Evolutionary conservation across 345 rosid genomes (phyloP).

Genomic region (Microcos paniculata): DNA sequence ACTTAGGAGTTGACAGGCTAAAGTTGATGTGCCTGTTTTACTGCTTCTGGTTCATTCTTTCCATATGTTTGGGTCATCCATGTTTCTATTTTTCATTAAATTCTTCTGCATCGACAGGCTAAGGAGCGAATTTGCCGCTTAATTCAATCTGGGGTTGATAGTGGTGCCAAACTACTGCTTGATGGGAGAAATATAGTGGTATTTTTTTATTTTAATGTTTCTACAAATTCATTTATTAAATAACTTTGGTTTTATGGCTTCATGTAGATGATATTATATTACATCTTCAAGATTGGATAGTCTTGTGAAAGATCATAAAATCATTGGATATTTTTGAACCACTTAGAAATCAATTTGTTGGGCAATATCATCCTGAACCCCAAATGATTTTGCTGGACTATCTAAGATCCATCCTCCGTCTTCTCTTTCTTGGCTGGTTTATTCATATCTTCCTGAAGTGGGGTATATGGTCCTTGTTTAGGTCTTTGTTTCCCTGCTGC

Average conservation of each 20-base stretch:
- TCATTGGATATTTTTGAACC: neutral
- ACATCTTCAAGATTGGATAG: neutral
- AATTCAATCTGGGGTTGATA: slow-evolving; percentile 79
- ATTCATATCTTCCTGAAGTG: neutral
- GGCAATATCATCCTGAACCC: neutral
- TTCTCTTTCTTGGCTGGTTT: neutral
- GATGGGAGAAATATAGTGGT: slow-evolving; percentile 91
- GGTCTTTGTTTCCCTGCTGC: slow-evolving; percentile 1
- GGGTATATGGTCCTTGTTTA: neutral
- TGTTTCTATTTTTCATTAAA: slow-evolving; percentile 8
- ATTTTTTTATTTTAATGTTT: slow-evolving; percentile 12
- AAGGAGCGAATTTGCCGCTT: slow-evolving; percentile 78
- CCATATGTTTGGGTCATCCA: neutral
- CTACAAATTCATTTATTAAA: neutral
- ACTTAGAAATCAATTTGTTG: neutral
- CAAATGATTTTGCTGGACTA: neutral
- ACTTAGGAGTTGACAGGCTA: neutral
- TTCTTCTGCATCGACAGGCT: slow-evolving; percentile 56
- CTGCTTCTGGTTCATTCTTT: neutral
- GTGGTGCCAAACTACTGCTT: slow-evolving; percentile 82
- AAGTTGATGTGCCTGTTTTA: neutral
- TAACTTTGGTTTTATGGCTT: neutral
- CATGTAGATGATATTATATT: neutral
- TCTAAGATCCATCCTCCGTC: neutral
- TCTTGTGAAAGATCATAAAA: neutral